A percentile compares a stretch with the other conserved stretches of the same genome.
Evolutionary conservation across 306 rosid genomes (phyloP).

Genomic region (Sechiopsis laciniata): DNA sequence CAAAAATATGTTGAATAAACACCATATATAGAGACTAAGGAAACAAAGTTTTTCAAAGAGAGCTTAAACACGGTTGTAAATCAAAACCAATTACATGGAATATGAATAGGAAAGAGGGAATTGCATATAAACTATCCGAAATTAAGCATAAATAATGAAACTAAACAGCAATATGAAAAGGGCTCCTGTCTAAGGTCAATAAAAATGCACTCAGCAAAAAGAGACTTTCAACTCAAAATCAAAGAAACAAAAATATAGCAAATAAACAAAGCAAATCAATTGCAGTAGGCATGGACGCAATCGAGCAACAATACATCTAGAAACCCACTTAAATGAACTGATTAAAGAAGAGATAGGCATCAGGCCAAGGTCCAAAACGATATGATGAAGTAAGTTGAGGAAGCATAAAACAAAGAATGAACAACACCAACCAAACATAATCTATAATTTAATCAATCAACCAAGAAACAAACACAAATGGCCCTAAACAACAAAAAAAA

Average conservation of each 20-base stretch:
- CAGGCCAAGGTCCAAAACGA: no score
- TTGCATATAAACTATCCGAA: no score
- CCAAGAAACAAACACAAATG: background rate
- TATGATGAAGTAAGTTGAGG: no score
- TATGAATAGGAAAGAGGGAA: no score
- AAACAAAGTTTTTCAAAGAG: background rate
- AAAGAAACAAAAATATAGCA: no score
- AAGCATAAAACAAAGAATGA: background rate
- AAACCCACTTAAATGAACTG: background rate
- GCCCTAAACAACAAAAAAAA: background rate
- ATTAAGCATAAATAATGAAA: no score
- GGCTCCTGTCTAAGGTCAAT: no score
- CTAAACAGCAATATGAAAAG: background rate
- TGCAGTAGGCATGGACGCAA: no score
- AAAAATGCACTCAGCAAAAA: no score
- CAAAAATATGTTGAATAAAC: background rate
- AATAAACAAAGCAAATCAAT: no score
- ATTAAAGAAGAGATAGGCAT: background rate
- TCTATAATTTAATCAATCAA: constrained; percentile 1
- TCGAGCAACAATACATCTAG: background rate
- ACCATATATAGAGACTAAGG: background rate
- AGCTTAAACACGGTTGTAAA: background rate
- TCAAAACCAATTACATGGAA: background rate
- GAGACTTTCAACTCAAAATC: no score
- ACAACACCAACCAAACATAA: background rate